Base-by-base conservation (phyloP, 2,329 filamentous ascomycete species). In the Epichloe glyceriae region DNA sequence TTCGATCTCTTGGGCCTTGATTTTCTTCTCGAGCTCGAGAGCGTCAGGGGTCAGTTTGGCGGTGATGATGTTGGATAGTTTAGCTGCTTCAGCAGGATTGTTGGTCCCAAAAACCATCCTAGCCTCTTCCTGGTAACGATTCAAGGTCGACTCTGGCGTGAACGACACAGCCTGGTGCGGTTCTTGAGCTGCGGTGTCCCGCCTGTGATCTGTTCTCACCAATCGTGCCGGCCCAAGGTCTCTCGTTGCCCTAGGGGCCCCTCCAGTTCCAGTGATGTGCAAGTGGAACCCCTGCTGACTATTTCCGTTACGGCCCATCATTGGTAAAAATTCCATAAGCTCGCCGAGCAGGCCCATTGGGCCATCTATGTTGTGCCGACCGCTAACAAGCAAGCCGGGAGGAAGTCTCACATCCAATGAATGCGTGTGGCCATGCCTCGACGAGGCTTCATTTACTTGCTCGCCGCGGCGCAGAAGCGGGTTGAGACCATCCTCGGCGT, bases 111-210 rank as follows among this genome's bases (percentile, higher is more conserved):
- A 97, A 0, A 97, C 75, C 65, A 98, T 82, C 55, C 85, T 83
- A 8, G 89, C 84, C 65, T 97, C 94, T 62, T 96, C 88, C 62
- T 86, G 80, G 84, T 94, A 98, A 54, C 93, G 83, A 49, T 78
- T 75, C 50, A 77, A 73, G 1, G 93, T 97, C 8, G 79, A 74
- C 38, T 81, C 79, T 8, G 88, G 75, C 19, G 75, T 71, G 64
- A 97, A 97, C 3, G 81, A 73, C 26, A 90, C 83, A 12, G 88
- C 85, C 58, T 86, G 83, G n/a, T 79, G 73, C 12, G 85, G 85
- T 52, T 87, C 84, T 60, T 76, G 68, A 56, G 70, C 65, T 38
- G 67, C 58, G 17, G 56, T 58, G 20, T 78, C 75, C 12, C 75
- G 70, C 22, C 77, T 73, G 39, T 67, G 65, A 19, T 79, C 76